Base-by-base conservation (phyloP, 495 filamentous ascomycete species). In the Letharia lupina region DNA sequence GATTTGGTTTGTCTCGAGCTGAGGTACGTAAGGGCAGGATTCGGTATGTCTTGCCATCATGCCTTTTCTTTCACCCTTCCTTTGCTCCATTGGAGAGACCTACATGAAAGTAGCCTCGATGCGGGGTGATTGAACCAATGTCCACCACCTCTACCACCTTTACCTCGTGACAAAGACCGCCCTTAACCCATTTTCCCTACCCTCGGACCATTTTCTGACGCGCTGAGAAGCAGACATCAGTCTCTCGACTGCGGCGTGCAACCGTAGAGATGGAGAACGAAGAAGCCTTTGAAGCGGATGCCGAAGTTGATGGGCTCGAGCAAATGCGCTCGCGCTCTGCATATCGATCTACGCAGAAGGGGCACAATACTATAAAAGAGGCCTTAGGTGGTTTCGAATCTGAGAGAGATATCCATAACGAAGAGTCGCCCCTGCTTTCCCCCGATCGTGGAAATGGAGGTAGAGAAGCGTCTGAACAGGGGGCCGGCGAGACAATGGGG, bases 221-320 rank as follows among this genome's bases (percentile, higher is more conserved):
- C 28, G 28, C 10, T 41, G 33, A 65, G 33, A 4, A 57, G n/a
- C 31, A 45, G 31, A 31, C 41, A 18, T 8, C 56, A 48, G 11
- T 39, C 31, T 20, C n/a, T 31, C 23, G 3, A 39, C 12, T 42
- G 42, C 39, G 1, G 23, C 16, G 16, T 31, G 7, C 57, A 47
- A 50, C 16, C 35, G 16, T 18, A 3, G n/a, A 33, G 15, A 65
- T 65, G 63, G 63, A 66, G 35, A 62, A 66, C 18, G 64, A 66
- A 10, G 33, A 69, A 48, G 57, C 65, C 10, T 69, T 77, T 48
- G 69, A 70, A 13, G 73, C 60, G 42, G 73, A 74, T 18, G 71
- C 73, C 16, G 78, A 80, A 3, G 76, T 81, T 50, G 69, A 78
- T 41, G 77, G 77, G 20, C 72, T 77, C 35, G 69, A 81, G 61